Base-by-base conservation (phyloP, 345 rosid genomes). In the Bruguiera gymnorhiza region DNA sequence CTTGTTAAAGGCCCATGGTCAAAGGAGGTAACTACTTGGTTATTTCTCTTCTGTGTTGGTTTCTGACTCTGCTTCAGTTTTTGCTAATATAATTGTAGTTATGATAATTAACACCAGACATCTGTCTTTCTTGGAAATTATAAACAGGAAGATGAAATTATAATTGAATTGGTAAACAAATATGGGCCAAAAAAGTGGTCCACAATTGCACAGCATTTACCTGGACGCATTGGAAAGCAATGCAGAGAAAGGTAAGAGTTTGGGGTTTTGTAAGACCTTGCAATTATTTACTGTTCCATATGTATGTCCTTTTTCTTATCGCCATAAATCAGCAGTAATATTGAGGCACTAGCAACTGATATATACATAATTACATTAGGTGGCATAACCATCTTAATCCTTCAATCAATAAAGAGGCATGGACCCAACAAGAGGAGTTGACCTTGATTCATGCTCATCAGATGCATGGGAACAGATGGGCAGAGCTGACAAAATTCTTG, bases 371-470 rank as follows among this genome's bases (percentile, higher is more conserved):
- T 77, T 56, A 48, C 69, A 74, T 62, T 70, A 96, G 99, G 94
- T 96, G 99, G 98, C 99, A 90, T 81, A 96, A 96, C 85, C 99
- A 96, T 79, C 93, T 92, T 70, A 96, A 96, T 85, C 99, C 99
- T 65, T 80, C 82, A 54, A 96, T 96, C 78, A 96, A 90, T 78
- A 96, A 89, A 66, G 97, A 96, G 82, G 99, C 99, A 59, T 96
- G 99, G 99, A 92, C 97, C 73, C 98, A 92, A 75, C 93, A 96
- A 77, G 99, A 96, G 82, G 99, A 96, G 87, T 62, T 96, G 84
- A 89, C 89, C 67, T 82, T 96, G 80, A 87, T 92, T 76, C 97
- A 95, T 68, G 98, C 99, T 69, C 99, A 96, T 88, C 98, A 92
- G 81, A 68, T 92, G 51, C 89, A 86, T 62, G 99, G 99, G 60